Evolutionary conservation across 1,284 basidiomycete genomes (phyloP), one percentile per base, ranked within the genome.

Genomic region (Naganishia cerealis): DNA sequence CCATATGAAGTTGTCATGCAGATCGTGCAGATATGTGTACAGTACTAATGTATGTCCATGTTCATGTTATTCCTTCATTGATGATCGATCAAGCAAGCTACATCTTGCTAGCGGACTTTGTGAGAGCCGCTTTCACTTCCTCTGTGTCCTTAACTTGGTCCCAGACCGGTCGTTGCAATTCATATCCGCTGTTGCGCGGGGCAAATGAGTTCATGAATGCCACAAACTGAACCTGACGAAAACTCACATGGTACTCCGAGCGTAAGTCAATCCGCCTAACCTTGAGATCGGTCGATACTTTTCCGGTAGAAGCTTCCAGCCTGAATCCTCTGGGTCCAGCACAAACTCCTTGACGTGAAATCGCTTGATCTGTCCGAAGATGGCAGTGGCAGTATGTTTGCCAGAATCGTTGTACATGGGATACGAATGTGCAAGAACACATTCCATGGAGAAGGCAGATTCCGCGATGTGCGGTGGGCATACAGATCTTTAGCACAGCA

Each of bases 371-470:
- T 85, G 82, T 4, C 89, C 89, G 38, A 91, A 76, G 57, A 89
- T 78, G 26, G 90, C 79, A 8, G 87, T 87, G 3, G 84, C 83
- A 15, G 85, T 84, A 52, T 81, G 71, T 38, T 78, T 79, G 42
- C 82, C 81, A 67, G 54, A 57, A 58, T 79, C 77, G 76, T 82
- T 75, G 59, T 74, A 76, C 65, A 89, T 83, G 71, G 88, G 85
- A 73, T 87, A 83, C 71, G 80, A 83, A 74, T 85, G 84, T 76
- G 85, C 82, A 39, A 88, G 81, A 82, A 85, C 84, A 81, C 89
- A 91, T 81, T 91, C 90, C 78, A 91, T 83, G 65, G 85, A 85
- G 68, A 90, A 85, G 2, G 86, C 85, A 70, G 88, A 87, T 79
- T 91, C 90, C 69, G 83, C 85, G 2, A 91, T 88, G 66, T 87